These are phyloP conservation scores for Sclerotinia nivalis DNA, from an alignment of 2,329 filamentous ascomycete species.

Conservation along the genomic window DNA sequence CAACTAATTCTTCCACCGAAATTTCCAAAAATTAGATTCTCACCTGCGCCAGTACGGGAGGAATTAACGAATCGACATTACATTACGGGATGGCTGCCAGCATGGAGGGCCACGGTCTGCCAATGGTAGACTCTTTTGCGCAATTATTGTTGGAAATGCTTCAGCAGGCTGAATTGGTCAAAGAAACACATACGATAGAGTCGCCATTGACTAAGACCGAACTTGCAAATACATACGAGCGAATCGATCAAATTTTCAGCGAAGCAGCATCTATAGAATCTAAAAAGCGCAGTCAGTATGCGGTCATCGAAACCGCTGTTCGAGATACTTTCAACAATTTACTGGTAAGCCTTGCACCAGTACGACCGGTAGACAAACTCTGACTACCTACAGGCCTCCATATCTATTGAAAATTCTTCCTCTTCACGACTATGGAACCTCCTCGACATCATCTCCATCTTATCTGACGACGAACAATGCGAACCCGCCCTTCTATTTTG, in stretches of 20 bases:
- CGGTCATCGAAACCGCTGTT: constrained; percentile 79
- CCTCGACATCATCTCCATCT: constrained; percentile 84
- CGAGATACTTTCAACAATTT: constrained; percentile 77
- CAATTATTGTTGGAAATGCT: constrained; percentile 59
- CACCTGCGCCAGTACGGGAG: not conserved
- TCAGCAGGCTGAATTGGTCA: constrained; percentile 57
- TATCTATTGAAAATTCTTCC: constrained; percentile 70
- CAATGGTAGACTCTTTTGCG: constrained; percentile 55
- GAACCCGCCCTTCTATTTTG: constrained; percentile 84
- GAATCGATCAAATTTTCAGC: constrained; percentile 48
- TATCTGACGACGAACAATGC: constrained; percentile 76
- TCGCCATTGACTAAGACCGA: constrained; percentile 72
- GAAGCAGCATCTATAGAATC: constrained; percentile 35
- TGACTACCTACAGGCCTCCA: constrained; percentile 61
- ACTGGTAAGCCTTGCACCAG: constrained; percentile 59
- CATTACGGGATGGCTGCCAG: not conserved
- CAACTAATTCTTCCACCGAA: constrained; percentile 13
- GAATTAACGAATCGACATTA: not conserved
- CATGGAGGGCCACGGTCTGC: constrained; percentile 56
- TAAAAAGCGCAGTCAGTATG: constrained; percentile 53
- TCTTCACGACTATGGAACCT: constrained; percentile 92
- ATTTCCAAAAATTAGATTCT: not conserved
- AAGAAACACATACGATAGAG: constrained; percentile 64
- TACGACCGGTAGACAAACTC: constrained; percentile 37
- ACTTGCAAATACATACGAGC: constrained; percentile 52